A percentile compares a stretch with the other conserved stretches of the same genome.
Evolutionary conservation across 2,329 filamentous ascomycete species (phyloP).

Genomic region (Capronia americana): DNA sequence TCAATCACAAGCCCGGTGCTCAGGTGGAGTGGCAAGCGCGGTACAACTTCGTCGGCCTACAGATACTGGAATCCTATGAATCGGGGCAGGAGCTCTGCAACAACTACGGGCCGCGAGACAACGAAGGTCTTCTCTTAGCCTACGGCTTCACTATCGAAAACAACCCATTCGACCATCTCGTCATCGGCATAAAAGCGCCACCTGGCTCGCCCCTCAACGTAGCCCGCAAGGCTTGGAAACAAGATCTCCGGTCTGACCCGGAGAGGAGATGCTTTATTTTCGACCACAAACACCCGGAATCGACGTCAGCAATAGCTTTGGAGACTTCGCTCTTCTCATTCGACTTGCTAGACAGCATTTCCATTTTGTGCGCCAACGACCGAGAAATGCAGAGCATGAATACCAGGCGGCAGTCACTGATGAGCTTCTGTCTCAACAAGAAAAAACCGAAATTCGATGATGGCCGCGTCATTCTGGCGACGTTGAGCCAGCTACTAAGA

Average conservation of each 20-base stretch:
- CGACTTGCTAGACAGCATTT: conserved; percentile 51
- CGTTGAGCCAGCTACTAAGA: conserved; percentile 50
- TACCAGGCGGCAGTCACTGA: conserved; percentile 32
- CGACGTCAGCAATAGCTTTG: conserved; percentile 44
- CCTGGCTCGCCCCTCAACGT: conserved; percentile 48
- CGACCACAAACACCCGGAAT: conserved; percentile 52
- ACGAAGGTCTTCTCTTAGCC: conserved; percentile 66
- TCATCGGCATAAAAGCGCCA: conserved; percentile 49
- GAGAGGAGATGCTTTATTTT: conserved; percentile 52
- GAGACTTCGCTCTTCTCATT: conserved; percentile 53
- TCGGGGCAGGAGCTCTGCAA: conserved; percentile 66
- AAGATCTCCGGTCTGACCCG: conserved; percentile 45
- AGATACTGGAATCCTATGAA: conserved; percentile 54
- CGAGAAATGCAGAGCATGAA: conserved; percentile 47
- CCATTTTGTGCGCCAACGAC: conserved; percentile 50
- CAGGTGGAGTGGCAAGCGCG: conserved; percentile 64
- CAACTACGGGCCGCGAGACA: conserved; percentile 78
- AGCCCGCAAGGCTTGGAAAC: conserved; percentile 42
- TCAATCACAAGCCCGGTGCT: conserved; percentile 71
- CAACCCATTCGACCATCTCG: conserved; percentile 54
- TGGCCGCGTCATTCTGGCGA: conserved; percentile 48
- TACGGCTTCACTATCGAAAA: conserved; percentile 54
- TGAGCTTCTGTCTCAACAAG: conserved; percentile 33
- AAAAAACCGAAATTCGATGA: conserved; percentile 36
- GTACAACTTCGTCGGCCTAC: conserved; percentile 47